Base-by-base conservation (phyloP, 2,329 filamentous ascomycete genomes). In the Nannizziopsis arthrosporioides region DNA sequence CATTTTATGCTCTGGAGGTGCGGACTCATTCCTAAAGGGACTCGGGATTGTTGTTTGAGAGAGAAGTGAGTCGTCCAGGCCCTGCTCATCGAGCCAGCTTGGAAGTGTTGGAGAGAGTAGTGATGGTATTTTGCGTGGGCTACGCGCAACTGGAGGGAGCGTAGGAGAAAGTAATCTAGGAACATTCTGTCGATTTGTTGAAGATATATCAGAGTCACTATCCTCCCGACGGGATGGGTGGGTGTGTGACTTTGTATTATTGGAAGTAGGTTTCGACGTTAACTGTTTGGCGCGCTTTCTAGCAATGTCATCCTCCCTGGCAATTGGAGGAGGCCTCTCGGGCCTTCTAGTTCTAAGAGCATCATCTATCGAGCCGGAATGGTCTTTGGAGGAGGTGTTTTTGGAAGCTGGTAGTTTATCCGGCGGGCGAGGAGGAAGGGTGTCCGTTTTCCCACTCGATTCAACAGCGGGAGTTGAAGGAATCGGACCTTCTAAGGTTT, bases 41-140 rank as follows among this genome's bases (percentile, higher is more conserved):
- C 36, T 51, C 14, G 47, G 34, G 3, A 35, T 6, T 8, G 39
- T 34, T 42, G 32, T 44, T 8, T 47, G 39, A 2, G 44, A 40
- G 6, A 42, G 18, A 11, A 17, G 36, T 11, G 41, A 36, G 15
- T 69, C 64, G 49, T 68, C 60, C 6, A 64, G 68, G 19, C 80
- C 59, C 48, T 76, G 72, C 49, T 70, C 73, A 54, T 75, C 72
- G 39, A 80, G 70, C 46, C 72, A 73, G 2, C 73, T 67, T 5
- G 76, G 76, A 3, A 80, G 64, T 11, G 74, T 77, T 2, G 76
- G 76, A 3, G 77, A 80, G n/a, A 80, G 62, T 32, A 78, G 67
- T 8, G 69, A 67, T 9, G 76, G 76, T 14, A 78, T 60, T 7
- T 27, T 27, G 47, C 60, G 66, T 19, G 62, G 61, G 18, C 47